phyloP scores from a whole-genome alignment of 805 yeast genomes.

The Zygosaccharomyces bisporus region DNA sequence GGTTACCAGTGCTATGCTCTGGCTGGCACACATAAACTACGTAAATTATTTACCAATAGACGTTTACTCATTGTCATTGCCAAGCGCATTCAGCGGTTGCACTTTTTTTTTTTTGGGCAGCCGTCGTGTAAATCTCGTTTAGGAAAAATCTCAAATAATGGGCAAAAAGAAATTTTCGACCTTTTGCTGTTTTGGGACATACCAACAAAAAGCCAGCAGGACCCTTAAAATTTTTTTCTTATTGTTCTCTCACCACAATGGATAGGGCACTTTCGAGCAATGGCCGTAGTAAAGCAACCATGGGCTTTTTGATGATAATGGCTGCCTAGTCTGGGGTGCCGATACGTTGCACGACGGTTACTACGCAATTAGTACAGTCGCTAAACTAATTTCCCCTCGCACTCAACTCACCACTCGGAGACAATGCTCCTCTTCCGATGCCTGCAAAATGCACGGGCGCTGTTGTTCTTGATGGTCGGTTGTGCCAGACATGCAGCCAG shows the following conservation, averaged over 20 bases:
- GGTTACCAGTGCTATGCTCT: too few relatives aligned
- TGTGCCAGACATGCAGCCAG: background rate
- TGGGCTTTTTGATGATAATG: too few relatives aligned
- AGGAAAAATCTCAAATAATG: background rate
- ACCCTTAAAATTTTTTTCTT: too few relatives aligned
- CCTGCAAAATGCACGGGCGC: background rate
- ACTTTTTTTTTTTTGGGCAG: too few relatives aligned
- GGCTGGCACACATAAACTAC: too few relatives aligned
- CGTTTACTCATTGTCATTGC: background rate
- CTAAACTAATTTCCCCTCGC: background rate
- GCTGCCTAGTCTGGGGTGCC: background rate
- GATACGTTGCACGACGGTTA: too few relatives aligned
- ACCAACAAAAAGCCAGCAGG: background rate
- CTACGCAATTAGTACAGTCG: too few relatives aligned
- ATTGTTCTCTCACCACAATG: too few relatives aligned
- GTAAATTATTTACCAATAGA: background rate
- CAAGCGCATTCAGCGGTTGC: background rate
- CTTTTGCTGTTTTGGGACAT: constrained; percentile 3
- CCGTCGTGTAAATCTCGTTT: too few relatives aligned
- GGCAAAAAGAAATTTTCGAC: background rate
- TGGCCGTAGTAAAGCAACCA: too few relatives aligned
- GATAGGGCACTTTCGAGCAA: too few relatives aligned
- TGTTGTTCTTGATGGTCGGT: background rate
- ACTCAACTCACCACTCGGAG: background rate
- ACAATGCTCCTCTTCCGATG: background rate